A percentile compares a stretch with the other conserved stretches of the same genome.
These are phyloP conservation scores for Cytospora leucostoma DNA, from an alignment of 2,329 filamentous ascomycete genomes.

Conservation along the genomic window DNA sequence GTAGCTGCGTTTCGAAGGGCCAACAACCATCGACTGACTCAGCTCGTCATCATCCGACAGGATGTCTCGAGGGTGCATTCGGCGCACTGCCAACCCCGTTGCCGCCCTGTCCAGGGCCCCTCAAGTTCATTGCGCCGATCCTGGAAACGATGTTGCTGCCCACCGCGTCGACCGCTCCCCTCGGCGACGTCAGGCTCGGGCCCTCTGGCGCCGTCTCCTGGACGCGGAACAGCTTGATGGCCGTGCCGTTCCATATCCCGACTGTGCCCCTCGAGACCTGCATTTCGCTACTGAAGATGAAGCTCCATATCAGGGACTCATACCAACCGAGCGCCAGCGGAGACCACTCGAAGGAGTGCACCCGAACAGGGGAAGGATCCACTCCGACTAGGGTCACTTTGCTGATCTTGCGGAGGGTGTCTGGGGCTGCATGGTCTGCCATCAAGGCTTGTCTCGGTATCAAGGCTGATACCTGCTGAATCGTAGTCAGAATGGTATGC, in stretches of 20 bases:
- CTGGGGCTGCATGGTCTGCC: conserved; percentile 46
- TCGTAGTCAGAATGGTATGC: conserved; percentile 79
- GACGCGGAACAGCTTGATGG: conserved; percentile 84
- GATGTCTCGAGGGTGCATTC: conserved; percentile 3
- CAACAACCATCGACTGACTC: not conserved
- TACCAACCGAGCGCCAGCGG: conserved; percentile 91
- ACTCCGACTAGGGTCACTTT: conserved; percentile 68
- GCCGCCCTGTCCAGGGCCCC: conserved; percentile 41
- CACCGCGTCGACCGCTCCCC: conserved; percentile 90
- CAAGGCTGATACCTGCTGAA: conserved; percentile 63
- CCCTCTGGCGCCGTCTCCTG: conserved; percentile 81
- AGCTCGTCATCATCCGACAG: not conserved
- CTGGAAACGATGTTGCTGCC: conserved; percentile 86
- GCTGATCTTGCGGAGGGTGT: conserved; percentile 57
- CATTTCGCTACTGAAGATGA: conserved; percentile 90
- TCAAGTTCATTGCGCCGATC: conserved; percentile 78
- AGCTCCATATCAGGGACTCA: conserved; percentile 89
- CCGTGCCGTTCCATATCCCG: conserved; percentile 91
- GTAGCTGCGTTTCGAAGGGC: not conserved
- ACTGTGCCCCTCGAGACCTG: conserved; percentile 82
- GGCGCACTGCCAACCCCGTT: conserved; percentile 2
- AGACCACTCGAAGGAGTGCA: conserved; percentile 95
- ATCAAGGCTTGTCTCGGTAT: conserved; percentile 54
- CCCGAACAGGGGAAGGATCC: conserved; percentile 71
- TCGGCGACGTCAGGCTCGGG: conserved; percentile 78